Conservation (phyloP, 148 eudicot species). For the Camellia granthamiana region DNA sequence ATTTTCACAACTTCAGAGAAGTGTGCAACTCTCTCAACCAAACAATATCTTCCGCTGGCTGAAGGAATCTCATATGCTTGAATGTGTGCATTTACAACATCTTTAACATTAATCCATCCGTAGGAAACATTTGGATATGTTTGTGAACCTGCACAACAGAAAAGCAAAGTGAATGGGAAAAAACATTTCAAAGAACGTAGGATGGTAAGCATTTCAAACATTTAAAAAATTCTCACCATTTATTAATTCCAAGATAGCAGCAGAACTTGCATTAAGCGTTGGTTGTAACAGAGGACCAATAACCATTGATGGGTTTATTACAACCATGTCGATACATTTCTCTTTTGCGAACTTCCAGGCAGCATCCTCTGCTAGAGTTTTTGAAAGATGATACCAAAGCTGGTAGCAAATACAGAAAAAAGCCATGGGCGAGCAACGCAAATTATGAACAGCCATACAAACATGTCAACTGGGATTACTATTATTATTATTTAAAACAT, state of each 20-base stretch:
- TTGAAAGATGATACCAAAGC: conserved; percentile 44
- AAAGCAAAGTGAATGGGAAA: background rate
- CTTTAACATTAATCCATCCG: conserved; percentile 61
- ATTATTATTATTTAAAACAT: too few species aligned
- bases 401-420: conserved; percentile 8
- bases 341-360: conserved; percentile 52
- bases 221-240: conserved; percentile 25
- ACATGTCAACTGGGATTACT: background rate
- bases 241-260: conserved; percentile 27
- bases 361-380: conserved; percentile 56
- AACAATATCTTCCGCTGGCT: conserved; percentile 50
- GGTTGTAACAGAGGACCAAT: conserved; percentile 57
- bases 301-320: conserved; percentile 44
- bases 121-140: conserved; percentile 36
- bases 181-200: background rate
- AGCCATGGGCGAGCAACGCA: background rate
- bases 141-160: conserved; percentile 33
- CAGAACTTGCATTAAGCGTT: conserved; percentile 40
- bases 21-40: conserved; percentile 42
- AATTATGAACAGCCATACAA: background rate
- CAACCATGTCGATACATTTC: conserved; percentile 44
- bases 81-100: conserved; percentile 61
- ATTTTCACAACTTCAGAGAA: conserved; percentile 37
- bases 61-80: conserved; percentile 54
- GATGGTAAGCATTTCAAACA: background rate